Conservation (phyloP, 768 basidiomycete genomes). For the Xanthoconium stramineum region DNA sequence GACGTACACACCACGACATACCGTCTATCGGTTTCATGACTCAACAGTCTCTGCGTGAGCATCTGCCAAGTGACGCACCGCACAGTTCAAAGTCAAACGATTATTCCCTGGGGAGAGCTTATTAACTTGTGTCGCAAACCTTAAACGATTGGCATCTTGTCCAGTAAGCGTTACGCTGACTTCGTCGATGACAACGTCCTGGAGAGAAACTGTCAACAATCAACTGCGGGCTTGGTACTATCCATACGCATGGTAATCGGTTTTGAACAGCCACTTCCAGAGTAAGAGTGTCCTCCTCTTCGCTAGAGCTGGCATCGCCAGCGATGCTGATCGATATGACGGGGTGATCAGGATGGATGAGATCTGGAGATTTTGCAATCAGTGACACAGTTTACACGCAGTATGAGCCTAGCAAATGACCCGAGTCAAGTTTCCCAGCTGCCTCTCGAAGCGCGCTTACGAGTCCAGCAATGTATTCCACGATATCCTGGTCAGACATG, state of each 20-base stretch:
- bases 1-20: constrained; percentile 64
- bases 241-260: constrained; percentile 69
- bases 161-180: constrained; percentile 60
- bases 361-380: constrained; percentile 44
- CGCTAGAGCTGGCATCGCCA: constrained; percentile 46
- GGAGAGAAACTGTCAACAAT: constrained; percentile 6
- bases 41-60: not conserved
- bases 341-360: constrained; percentile 67
- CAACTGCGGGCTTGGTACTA: not conserved
- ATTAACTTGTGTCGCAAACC: constrained; percentile 44
- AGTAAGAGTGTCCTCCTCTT: constrained; percentile 63
- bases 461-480: constrained; percentile 50
- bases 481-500: constrained; percentile 48
- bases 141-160: constrained; percentile 58
- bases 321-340: constrained; percentile 53
- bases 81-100: constrained; percentile 58
- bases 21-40: constrained; percentile 39
- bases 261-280: constrained; percentile 63
- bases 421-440: constrained; percentile 51
- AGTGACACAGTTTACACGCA: constrained; percentile 5
- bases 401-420: constrained; percentile 33
- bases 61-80: constrained; percentile 47
- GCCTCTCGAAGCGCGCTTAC: constrained; percentile 47
- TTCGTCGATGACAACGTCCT: constrained; percentile 64
- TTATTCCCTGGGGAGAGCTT: constrained; percentile 59